Base-by-base conservation (phyloP, 306 rosid species). In the cucumber (Cucumis sativus) region DNA sequence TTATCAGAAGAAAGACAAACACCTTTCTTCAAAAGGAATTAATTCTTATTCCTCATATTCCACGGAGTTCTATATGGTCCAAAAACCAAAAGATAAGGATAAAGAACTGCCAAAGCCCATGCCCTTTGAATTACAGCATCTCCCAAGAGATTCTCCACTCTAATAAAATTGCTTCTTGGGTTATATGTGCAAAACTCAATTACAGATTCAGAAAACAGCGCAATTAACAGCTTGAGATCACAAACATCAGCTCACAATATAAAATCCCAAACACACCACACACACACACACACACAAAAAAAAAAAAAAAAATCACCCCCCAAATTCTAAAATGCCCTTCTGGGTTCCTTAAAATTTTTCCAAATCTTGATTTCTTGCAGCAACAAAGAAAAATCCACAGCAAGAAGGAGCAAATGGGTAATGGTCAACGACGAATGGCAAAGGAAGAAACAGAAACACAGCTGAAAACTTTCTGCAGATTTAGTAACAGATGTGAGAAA, bases 311-410 rank as follows among this genome's bases (percentile, higher is more conserved):
- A 25, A n/a, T 20, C 21, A 20, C 35, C 28, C 28, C 64, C 70
- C 37, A 54, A 76, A 76, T 20, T 17, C 57, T 5, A 37, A 73
- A 73, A 15, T 52, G 23, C 57, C 43, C 56, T 69, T 67, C 15
- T 79, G 69, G 33, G 71, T 71, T 52, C 49, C 56, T 66, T 45
- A 67, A 21, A 55, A 67, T 74, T 23, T 41, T 45, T 58, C 83
- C 65, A 55, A 81, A 83, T 74, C 80, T 77, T 78, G 78, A 74
- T 28, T 74, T 54, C 35, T 82, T 20, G 41, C 75, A 85, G 75
- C 39, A 77, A 70, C 39, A 21, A 60, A 79, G 79, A 21, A 80
- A 47, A 71, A 77, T 15, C 45, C 40, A 73, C 16, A 1, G 18
- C 10, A 1, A 52, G 61, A 71, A 35, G 21, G 25, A 71, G 41